phyloP scores from a whole-genome alignment of 2,329 filamentous ascomycete species.

The Penicillium sp. region DNA sequence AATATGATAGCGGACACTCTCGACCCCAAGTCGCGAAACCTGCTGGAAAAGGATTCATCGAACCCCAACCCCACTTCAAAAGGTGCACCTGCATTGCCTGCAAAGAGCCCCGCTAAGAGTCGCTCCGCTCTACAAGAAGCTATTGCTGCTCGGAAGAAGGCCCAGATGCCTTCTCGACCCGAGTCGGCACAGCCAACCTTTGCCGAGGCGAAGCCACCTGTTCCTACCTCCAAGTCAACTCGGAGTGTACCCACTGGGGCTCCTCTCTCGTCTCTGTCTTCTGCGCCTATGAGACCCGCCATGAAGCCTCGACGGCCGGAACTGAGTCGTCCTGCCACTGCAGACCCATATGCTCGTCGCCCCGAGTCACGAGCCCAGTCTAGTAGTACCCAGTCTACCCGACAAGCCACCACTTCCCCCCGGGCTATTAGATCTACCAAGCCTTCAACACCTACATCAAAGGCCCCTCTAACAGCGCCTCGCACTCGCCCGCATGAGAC shows the following conservation, averaged over 20 bases:
- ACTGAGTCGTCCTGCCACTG: conserved; percentile 35
- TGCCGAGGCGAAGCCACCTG: conserved; percentile 40
- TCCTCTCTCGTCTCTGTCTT: conserved; percentile 50
- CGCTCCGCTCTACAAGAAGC: conserved; percentile 70
- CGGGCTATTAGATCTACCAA: conserved; percentile 29
- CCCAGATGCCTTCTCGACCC: conserved; percentile 53
- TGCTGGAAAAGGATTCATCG: conserved; percentile 76
- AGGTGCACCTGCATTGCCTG: conserved; percentile 14
- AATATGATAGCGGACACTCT: conserved; percentile 74
- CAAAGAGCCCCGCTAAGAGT: conserved; percentile 19
- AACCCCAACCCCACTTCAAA: conserved; percentile 55
- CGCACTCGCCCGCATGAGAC: conserved; percentile 36
- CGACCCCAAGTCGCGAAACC: conserved; percentile 72
- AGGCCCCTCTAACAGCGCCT: conserved; percentile 24
- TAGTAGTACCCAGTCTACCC: conserved; percentile 12
- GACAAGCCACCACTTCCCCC: conserved; percentile 21
- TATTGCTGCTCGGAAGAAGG: conserved; percentile 77
- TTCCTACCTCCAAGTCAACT: conserved; percentile 34
- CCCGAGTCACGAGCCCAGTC: conserved; percentile 48
- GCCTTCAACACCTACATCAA: conserved; percentile 33
- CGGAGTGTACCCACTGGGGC: conserved; percentile 38
- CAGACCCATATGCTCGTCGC: conserved; percentile 34
- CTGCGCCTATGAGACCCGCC: conserved; percentile 56
- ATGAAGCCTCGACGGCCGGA: conserved; percentile 39
- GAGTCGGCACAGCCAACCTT: conserved; percentile 57